These are phyloP conservation scores for Talaromyces adpressus DNA, from an alignment of 495 filamentous ascomycete species.

Conservation along the genomic window DNA sequence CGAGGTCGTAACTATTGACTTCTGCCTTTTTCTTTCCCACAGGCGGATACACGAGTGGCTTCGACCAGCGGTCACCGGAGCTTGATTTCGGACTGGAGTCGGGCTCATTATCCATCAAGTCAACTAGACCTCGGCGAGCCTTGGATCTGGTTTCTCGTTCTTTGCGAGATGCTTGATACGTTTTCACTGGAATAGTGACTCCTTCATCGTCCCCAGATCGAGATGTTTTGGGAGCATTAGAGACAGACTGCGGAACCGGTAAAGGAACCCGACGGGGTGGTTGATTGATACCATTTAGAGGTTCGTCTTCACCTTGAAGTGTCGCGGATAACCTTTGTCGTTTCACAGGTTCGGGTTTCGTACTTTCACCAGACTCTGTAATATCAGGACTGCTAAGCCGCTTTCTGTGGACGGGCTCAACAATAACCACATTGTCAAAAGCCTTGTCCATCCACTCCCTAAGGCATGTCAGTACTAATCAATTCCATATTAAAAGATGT, in stretches of 20 bases:
- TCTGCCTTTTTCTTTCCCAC: conserved; percentile 63
- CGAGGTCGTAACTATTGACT: conserved; percentile 73
- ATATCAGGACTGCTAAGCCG: conserved; percentile 5
- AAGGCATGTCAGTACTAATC: neutral
- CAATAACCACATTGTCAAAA: conserved; percentile 21
- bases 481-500: neutral
- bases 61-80: conserved; percentile 11
- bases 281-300: conserved; percentile 2
- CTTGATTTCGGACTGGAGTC: neutral
- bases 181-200: conserved; percentile 26
- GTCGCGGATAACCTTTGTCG: conserved; percentile 26
- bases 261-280: conserved; percentile 5
- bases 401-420: conserved; percentile 7
- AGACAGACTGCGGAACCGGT: neutral
- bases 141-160: conserved; percentile 26
- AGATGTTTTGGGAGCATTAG: neutral
- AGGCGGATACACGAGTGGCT: conserved; percentile 63
- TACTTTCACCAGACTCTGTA: conserved; percentile 2
- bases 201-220: conserved; percentile 4
- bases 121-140: conserved; percentile 16
- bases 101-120: conserved; percentile 3
- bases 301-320: conserved; percentile 19
- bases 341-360: conserved; percentile 11
- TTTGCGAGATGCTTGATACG: neutral
- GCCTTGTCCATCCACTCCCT: conserved; percentile 32